Evolutionary conservation across 2,329 filamentous ascomycete species (phyloP), one percentile per base, ranked within the genome.

Genomic region (Trichoderma sp.): DNA sequence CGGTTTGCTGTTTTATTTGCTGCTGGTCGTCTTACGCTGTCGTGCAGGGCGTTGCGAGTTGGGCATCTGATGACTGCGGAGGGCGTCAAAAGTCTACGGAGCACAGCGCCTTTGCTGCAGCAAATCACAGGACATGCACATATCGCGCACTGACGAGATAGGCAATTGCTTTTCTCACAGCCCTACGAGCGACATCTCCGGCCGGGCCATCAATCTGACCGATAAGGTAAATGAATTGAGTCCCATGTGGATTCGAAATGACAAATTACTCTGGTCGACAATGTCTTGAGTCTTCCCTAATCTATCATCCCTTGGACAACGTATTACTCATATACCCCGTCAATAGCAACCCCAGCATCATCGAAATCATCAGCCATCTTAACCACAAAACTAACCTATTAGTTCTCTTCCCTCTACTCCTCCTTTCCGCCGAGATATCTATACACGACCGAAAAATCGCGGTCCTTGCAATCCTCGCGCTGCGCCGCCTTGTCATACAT

Each of bases 401-500:
- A n/a, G 12, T 35, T 15, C 32, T 63, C 10, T 37, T 19, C 8
- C 25, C 0, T 63, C 34, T 60, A 66, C 56, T 63, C 39, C 17
- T 63, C 45, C 39, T 84, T 82, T 2, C 86, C 84, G 0, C 84
- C 86, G 50, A 93, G 74, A 80, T 90, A 92, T 73, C 89, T 84
- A 77, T 94, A 95, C 9, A 95, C 88, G 8, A 94, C 90, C 0
- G 90, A 93, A 78, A 95, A 95, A 76, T 95, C 92, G 68, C 89
- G 86, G 1, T 90, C 90, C 70, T 86, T 86, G 75, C 87, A 90
- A 54, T 77, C 74, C 65, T 92, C 86, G 58, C 83, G 81, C 71
- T 84, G 79, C 75, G 90, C 88, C 0, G 90, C 89, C 32, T 82
- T 81, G 70, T 89, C 87, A 73, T 95, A 95, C 7, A 94, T 86